Conservation (phyloP, 352 stramenopile species). For the Globisporangium heterothallicum region DNA sequence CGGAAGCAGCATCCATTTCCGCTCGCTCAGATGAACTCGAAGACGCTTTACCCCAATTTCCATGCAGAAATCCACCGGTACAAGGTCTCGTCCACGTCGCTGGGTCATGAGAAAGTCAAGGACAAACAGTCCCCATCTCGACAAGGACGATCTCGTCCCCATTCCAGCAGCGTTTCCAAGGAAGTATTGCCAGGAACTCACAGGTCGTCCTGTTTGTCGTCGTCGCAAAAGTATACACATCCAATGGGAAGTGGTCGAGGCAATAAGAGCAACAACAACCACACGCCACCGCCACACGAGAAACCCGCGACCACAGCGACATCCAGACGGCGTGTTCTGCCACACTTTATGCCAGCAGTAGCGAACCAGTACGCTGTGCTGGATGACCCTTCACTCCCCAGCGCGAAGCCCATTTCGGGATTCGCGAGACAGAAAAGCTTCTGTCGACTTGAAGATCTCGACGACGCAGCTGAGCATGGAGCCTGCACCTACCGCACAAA, state of each 20-base stretch:
- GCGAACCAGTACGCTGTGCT: conserved; percentile 1
- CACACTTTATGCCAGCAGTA: conserved; percentile 1
- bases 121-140: conserved; percentile 1
- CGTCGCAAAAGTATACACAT: conserved; percentile 4
- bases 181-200: not conserved
- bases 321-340: conserved; percentile 7
- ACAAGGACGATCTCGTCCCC: not conserved
- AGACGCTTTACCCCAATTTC: conserved; percentile 52
- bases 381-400: not conserved
- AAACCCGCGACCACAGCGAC: not conserved
- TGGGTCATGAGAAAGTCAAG: conserved; percentile 17
- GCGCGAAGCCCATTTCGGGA: not conserved
- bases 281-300: too few relatives aligned
- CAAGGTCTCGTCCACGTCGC: conserved; percentile 14
- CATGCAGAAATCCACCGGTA: conserved; percentile 45
- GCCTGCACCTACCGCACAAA: too few relatives aligned
- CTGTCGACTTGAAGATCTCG: conserved; percentile 6
- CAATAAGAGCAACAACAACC: not conserved
- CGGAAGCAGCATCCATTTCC: too few relatives aligned
- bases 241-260: not conserved
- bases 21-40: conserved; percentile 9
- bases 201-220: too few relatives aligned
- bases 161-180: conserved; percentile 3
- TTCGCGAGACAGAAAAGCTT: conserved; percentile 10
- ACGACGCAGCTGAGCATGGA: too few relatives aligned